Conservation (phyloP, 75 land plant species). For the Picea glauca region DNA sequence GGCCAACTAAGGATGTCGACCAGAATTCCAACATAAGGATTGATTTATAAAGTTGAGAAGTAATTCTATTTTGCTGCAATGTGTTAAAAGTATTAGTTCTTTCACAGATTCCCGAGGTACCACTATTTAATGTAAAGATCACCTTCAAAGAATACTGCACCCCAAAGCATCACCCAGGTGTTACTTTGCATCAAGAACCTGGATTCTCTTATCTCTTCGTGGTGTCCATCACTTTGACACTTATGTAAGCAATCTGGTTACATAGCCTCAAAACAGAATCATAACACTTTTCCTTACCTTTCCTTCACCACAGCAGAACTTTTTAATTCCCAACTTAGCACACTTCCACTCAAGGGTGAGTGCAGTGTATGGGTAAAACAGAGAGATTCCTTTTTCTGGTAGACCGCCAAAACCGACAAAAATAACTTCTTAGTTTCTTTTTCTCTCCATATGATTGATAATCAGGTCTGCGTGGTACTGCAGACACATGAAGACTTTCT, state of each 20-base stretch:
- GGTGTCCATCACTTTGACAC: not conserved
- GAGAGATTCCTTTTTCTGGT: conserved; percentile 35
- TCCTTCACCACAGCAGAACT: conserved; percentile 20
- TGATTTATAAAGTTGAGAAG: not conserved
- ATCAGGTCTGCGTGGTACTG: conserved; percentile 41
- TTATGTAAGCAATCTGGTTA: not conserved
- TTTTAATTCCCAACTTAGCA: conserved; percentile 38
- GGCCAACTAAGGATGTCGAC: not conserved
- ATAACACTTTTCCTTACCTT: conserved; percentile 1
- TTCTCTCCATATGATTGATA: conserved; percentile 31
- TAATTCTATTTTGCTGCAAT: not conserved
- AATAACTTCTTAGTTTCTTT: conserved; percentile 33
- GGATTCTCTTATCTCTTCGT: not conserved
- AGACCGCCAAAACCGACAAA: conserved; percentile 30
- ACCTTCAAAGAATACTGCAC: not conserved
- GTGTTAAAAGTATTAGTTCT: not conserved
- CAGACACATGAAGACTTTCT: conserved; percentile 55
- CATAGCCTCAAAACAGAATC: not conserved
- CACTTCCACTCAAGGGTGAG: conserved; percentile 36
- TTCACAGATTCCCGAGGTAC: conserved; percentile 3
- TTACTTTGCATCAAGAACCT: not conserved
- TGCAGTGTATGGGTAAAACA: conserved; percentile 32
- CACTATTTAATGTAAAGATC: not conserved
- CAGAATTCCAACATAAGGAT: not conserved
- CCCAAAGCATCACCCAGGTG: not conserved